Conservation (phyloP, 75 land plant species). For the Selaginella moellendorffii region DNA sequence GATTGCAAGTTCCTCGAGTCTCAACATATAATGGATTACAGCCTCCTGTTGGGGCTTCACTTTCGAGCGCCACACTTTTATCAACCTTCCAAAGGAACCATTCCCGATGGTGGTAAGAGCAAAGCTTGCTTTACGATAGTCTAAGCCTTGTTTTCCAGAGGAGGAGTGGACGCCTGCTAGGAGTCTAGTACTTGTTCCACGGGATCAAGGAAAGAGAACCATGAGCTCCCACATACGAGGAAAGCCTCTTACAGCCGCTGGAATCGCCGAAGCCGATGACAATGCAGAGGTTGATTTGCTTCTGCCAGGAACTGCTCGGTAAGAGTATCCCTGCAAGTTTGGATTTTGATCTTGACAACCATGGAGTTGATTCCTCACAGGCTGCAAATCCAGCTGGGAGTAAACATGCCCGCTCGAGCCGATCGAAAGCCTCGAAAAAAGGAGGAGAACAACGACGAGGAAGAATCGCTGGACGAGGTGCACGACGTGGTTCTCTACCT, state of each 20-base stretch:
- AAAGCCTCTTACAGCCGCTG: slow-evolving; percentile 35
- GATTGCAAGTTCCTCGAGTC: slow-evolving; percentile 78
- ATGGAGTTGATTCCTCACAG: slow-evolving; percentile 19
- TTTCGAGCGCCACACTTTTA: slow-evolving; percentile 74
- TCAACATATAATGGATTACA: slow-evolving; percentile 88
- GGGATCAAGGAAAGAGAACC: slow-evolving; percentile 27
- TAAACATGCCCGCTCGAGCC: slow-evolving; percentile 73
- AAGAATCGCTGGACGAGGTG: slow-evolving; percentile 29
- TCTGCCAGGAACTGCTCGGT: slow-evolving; percentile 59
- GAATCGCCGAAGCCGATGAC: slow-evolving; percentile 25
- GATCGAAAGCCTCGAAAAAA: slow-evolving; percentile 19
- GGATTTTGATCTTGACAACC: background rate
- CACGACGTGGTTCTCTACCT: slow-evolving; percentile 90
- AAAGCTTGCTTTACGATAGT: background rate
- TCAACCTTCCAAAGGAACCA: background rate
- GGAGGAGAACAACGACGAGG: slow-evolving; percentile 9
- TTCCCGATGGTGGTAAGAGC: background rate
- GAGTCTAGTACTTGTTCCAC: slow-evolving; percentile 40
- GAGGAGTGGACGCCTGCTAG: background rate
- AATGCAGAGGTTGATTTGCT: slow-evolving; percentile 47
- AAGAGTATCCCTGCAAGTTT: background rate
- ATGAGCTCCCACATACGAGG: slow-evolving; percentile 63
- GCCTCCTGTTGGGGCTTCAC: slow-evolving; percentile 87
- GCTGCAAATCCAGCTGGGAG: slow-evolving; percentile 55
- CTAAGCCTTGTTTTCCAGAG: background rate